These are phyloP conservation scores for Filobasidium floriforme DNA, from an alignment of 768 basidiomycete genomes.

Conservation along the genomic window DNA sequence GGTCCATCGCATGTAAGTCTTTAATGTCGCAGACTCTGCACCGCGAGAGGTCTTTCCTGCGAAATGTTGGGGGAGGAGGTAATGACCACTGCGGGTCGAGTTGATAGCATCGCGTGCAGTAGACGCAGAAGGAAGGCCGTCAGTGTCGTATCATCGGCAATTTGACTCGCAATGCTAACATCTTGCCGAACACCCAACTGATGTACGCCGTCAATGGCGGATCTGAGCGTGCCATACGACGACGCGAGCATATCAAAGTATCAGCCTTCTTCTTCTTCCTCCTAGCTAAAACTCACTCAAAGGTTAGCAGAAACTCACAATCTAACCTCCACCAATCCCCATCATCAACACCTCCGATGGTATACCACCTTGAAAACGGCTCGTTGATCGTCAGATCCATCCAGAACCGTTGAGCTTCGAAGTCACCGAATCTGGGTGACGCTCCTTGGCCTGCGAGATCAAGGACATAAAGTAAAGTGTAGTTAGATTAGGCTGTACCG, in stretches of 20 bases:
- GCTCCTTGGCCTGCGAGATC: constrained; percentile 51
- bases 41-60: constrained; percentile 57
- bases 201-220: constrained; percentile 86
- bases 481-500: too few relatives aligned
- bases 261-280: background rate
- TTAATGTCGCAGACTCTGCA: constrained; percentile 59
- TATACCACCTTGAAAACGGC: constrained; percentile 62
- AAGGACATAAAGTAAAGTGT: too few relatives aligned
- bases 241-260: background rate
- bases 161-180: constrained; percentile 50
- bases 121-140: constrained; percentile 30
- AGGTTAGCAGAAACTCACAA: constrained; percentile 43
- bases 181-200: constrained; percentile 69
- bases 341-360: constrained; percentile 52
- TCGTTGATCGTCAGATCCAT: constrained; percentile 81
- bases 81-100: constrained; percentile 48
- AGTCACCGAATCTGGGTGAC: constrained; percentile 84
- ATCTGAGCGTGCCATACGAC: constrained; percentile 42
- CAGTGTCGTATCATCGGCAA: background rate
- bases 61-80: constrained; percentile 60
- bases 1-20: constrained; percentile 70
- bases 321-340: constrained; percentile 89
- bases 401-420: constrained; percentile 91
- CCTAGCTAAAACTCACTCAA: background rate
- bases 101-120: constrained; percentile 27